Percentiles rank a stretch among this genome's conserved stretches.
Conservation (phyloP, 192 early-diverging fungal genomes). For the Coemansia sp. region DNA sequence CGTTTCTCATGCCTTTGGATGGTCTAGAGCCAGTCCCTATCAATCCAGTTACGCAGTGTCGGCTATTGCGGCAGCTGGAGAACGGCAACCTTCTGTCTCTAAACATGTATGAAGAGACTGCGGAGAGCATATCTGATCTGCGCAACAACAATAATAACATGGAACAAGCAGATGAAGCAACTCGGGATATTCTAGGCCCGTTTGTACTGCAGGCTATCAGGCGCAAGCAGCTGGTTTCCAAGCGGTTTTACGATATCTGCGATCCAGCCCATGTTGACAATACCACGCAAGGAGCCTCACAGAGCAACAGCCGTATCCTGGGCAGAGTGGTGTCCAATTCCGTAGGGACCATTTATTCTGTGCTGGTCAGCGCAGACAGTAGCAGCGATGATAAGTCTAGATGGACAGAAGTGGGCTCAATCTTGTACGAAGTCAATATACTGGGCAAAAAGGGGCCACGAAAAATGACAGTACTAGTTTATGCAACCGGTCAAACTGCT, state of each 20-base stretch:
- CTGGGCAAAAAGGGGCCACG: slow-evolving; percentile 89
- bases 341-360: slow-evolving; percentile 77
- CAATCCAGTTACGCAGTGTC: slow-evolving; percentile 19
- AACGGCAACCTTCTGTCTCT: background rate
- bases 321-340: slow-evolving; percentile 68
- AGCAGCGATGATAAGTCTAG: slow-evolving; percentile 9
- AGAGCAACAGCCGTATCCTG: background rate
- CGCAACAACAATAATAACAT: background rate
- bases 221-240: background rate
- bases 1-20: background rate
- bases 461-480: slow-evolving; percentile 84
- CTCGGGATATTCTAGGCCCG: slow-evolving; percentile 3
- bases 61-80: slow-evolving; percentile 11
- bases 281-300: background rate
- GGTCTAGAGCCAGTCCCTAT: slow-evolving; percentile 7
- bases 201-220: slow-evolving; percentile 11
- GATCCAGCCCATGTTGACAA: background rate
- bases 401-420: background rate
- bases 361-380: slow-evolving; percentile 66
- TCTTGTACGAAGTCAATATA: slow-evolving; percentile 80
- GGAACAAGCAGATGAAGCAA: background rate
- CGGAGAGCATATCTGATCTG: slow-evolving; percentile 1
- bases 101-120: slow-evolving; percentile 18
- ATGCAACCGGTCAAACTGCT: background rate
- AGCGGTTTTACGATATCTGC: slow-evolving; percentile 17